phyloP scores from a whole-genome alignment of 179 eudicot genomes.

The Beta macrorhiza region DNA sequence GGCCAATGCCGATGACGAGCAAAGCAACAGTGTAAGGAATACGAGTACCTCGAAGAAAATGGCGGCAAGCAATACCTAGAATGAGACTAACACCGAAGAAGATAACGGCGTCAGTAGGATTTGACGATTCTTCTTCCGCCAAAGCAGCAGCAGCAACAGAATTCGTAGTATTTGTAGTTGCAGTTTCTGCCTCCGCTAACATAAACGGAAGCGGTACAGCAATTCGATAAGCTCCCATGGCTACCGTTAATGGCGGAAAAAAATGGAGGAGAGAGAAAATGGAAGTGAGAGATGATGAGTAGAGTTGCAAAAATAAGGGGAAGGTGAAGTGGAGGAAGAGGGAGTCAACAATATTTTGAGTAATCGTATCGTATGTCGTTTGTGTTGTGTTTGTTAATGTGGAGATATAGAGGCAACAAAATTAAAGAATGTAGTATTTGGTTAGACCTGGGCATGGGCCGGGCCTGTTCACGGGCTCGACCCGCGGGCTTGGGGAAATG shows the following conservation, averaged over 20 bases:
- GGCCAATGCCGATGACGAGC: slow-evolving; percentile 72
- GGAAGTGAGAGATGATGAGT: no score
- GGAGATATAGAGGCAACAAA: no score
- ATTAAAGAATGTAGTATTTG: no score
- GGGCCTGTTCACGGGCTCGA: no score
- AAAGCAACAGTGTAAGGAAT: slow-evolving; percentile 92
- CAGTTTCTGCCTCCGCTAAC: not conserved
- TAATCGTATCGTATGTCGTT: no score
- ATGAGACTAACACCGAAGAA: slow-evolving; percentile 73
- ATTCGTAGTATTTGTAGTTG: not conserved
- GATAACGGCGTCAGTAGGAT: slow-evolving; percentile 71
- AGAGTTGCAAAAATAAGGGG: not conserved
- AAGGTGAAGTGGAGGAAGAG: not conserved
- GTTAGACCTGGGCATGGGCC: no score
- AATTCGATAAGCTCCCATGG: slow-evolving; percentile 22
- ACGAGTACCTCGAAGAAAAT: slow-evolving; percentile 70
- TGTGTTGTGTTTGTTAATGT: no score
- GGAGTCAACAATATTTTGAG: slow-evolving; percentile 8
- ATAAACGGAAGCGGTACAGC: slow-evolving; percentile 18
- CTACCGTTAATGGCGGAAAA: not conserved
- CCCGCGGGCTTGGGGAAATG: no score
- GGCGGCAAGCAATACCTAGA: slow-evolving; percentile 73
- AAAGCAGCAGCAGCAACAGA: not conserved
- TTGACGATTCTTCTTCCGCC: slow-evolving; percentile 20
- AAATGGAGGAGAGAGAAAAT: not conserved